Evolutionary conservation across 805 yeast species (phyloP), one percentile per base, ranked within the genome.

Genomic region (Hyphopichia homilentoma): DNA sequence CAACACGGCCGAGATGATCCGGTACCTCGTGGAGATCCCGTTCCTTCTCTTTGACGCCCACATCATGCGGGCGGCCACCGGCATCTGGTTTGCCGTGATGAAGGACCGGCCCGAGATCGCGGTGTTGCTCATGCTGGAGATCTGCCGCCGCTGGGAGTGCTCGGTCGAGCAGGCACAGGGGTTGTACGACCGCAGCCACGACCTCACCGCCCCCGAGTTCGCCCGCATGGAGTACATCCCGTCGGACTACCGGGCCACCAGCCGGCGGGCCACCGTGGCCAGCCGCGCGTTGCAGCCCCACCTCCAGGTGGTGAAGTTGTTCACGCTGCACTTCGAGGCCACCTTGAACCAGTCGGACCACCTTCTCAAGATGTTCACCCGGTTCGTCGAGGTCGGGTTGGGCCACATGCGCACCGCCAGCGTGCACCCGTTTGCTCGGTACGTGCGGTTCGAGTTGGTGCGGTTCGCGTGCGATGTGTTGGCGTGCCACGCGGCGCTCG

Each of bases 161-260:
- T 73, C 90, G 1, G 74, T 87, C 27, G 68, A 73, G 21, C 59
- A 68, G 19, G 61, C 62, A 17, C 61, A 61, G 25, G 97, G 97
- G 3, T 54, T 90, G 7, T 89, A 75, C 54, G 73, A 81, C 5
- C 67, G 62, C 4, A 46, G 57, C 5, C 59, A 61, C 41, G 95
- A 88, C 52, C 52, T 76, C 5, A 48, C 46, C 1, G 62, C 69
- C 34, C 81, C 90, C 16, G 84, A 81, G 34, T 81, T 68, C 54
- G 61, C 75, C 41, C 70, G 68, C 32, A 93, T 93, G 98, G 93
- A 85, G 41, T 93, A 93, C 47, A 63, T 88, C 1, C 97, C 98
- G 7, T 79, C 94, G 28, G 80, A 83, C 57, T 80, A 77, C 43
- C 65, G 66, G 27, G 68, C 65, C 5, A 69, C 81, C 6, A 73